Evolutionary conservation across 2,329 filamentous ascomycete genomes (phyloP).

Genomic region (Ceratocystiopsis brevicomis): DNA sequence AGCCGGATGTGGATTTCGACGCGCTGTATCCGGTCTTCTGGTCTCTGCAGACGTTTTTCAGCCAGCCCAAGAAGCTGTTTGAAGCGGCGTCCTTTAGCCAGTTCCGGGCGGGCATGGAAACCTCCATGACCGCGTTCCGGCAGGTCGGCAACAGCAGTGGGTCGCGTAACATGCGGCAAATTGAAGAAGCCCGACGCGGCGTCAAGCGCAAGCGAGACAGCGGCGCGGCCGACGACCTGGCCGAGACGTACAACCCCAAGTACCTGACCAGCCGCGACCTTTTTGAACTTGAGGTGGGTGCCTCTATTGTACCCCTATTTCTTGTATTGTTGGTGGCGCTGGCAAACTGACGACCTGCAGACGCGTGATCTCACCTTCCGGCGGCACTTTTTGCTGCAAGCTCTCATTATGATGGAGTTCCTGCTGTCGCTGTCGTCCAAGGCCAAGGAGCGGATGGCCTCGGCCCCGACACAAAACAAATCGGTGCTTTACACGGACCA

Average conservation of each 20-base stretch:
- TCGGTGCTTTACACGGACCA: conserved; percentile 69
- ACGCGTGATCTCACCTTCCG: conserved; percentile 89
- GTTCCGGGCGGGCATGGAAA: conserved; percentile 62
- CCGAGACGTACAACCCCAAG: conserved; percentile 81
- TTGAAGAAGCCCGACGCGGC: conserved; percentile 44
- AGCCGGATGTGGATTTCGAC: conserved; percentile 20
- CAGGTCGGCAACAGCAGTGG: conserved; percentile 30
- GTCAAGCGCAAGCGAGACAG: conserved; percentile 52
- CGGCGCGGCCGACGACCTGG: conserved; percentile 27
- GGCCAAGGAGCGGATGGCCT: conserved; percentile 60
- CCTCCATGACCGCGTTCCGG: conserved; percentile 38
- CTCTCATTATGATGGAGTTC: conserved; percentile 86
- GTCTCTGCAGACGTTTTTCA: conserved; percentile 82
- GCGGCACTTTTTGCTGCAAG: conserved; percentile 84
- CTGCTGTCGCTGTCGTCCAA: conserved; percentile 72
- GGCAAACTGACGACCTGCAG: conserved; percentile 20
- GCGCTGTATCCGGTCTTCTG: conserved; percentile 82
- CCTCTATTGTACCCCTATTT: conserved; percentile 1
- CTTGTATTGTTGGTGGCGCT: neutral
- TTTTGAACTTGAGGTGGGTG: conserved; percentile 74
- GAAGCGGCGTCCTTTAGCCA: conserved; percentile 50
- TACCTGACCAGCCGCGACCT: conserved; percentile 95
- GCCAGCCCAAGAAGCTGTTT: conserved; percentile 71
- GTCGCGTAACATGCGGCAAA: conserved; percentile 24
- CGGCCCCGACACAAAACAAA: conserved; percentile 53